phyloP scores from a whole-genome alignment of 768 basidiomycete species.

The Xerocomellus amylosporus region DNA sequence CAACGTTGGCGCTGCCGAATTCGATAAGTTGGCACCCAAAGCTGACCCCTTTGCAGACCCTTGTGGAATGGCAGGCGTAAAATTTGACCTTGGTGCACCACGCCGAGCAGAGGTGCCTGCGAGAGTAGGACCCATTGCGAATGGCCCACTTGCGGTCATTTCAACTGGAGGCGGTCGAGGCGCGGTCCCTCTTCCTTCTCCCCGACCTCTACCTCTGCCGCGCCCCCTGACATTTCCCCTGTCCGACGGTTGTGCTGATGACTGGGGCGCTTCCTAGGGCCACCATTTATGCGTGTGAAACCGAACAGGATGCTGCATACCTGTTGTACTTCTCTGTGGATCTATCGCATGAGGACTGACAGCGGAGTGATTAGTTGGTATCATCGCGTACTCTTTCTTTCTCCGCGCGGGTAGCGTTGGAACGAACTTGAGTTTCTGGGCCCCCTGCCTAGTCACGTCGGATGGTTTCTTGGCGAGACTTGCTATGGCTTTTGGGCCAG shows the following conservation, averaged over 20 bases:
- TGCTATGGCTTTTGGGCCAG: slow-evolving; percentile 61
- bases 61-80: slow-evolving; percentile 47
- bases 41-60: slow-evolving; percentile 36
- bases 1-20: slow-evolving; percentile 48
- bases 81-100: slow-evolving; percentile 53
- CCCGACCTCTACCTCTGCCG: slow-evolving; percentile 50
- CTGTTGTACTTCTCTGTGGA: slow-evolving; percentile 58
- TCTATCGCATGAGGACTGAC: slow-evolving; percentile 14
- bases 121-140: slow-evolving; percentile 80
- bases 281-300: slow-evolving; percentile 2
- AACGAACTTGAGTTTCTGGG: slow-evolving; percentile 76
- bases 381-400: slow-evolving; percentile 70
- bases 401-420: slow-evolving; percentile 73
- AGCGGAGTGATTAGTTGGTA: not conserved
- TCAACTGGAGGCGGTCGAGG: slow-evolving; percentile 52
- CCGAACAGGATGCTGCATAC: slow-evolving; percentile 37
- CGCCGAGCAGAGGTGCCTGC: slow-evolving; percentile 53
- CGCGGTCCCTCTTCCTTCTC: slow-evolving; percentile 47
- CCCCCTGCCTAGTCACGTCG: slow-evolving; percentile 71
- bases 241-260: slow-evolving; percentile 33
- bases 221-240: slow-evolving; percentile 46
- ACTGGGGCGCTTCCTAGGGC: slow-evolving; percentile 47
- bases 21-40: slow-evolving; percentile 50
- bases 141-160: slow-evolving; percentile 86
- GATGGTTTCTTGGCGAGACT: slow-evolving; percentile 69